phyloP scores from a whole-genome alignment of 108 stramenopile species.

The Chaetoceros muelleri region DNA sequence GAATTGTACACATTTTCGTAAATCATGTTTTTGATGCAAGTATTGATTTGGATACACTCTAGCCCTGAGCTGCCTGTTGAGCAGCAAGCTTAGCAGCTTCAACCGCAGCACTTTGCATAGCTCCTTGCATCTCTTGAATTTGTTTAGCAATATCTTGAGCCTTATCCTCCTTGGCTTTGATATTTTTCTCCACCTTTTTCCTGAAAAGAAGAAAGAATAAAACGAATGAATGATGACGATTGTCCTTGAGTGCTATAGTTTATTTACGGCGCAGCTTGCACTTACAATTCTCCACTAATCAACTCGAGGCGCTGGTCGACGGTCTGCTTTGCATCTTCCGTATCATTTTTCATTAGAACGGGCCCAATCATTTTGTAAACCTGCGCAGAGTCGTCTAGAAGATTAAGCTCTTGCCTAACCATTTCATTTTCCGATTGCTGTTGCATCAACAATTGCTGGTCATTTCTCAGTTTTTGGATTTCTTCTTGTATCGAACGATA shows the following conservation, averaged over 20 bases:
- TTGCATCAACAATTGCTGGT: conserved; percentile 58
- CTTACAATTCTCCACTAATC: conserved; percentile 62
- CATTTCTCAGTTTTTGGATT: conserved; percentile 29
- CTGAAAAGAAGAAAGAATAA: conserved; percentile 5
- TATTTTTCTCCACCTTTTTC: conserved; percentile 38
- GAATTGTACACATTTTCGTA: too few relatives aligned
- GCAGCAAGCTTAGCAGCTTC: conserved; percentile 71
- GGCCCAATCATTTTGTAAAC: conserved; percentile 91
- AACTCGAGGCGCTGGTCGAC: conserved; percentile 82
- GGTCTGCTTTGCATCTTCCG: conserved; percentile 83
- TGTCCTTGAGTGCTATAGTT: not conserved
- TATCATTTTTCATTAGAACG: conserved; percentile 76
- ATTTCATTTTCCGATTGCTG: conserved; percentile 87
- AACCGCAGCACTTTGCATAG: conserved; percentile 71
- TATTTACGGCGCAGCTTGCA: not conserved
- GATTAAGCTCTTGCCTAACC: conserved; percentile 56
- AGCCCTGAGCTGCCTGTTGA: conserved; percentile 22
- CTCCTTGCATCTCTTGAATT: conserved; percentile 72
- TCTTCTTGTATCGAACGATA: conserved; percentile 68
- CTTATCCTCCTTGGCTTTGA: conserved; percentile 40
- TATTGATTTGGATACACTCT: too few relatives aligned
- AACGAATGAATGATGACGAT: not conserved
- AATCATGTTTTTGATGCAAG: too few relatives aligned
- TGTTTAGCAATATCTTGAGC: conserved; percentile 45
- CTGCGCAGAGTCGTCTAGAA: conserved; percentile 26